These are phyloP conservation scores for Globisporangium okanoganense DNA, from an alignment of 352 stramenopile genomes.

Conservation along the genomic window DNA sequence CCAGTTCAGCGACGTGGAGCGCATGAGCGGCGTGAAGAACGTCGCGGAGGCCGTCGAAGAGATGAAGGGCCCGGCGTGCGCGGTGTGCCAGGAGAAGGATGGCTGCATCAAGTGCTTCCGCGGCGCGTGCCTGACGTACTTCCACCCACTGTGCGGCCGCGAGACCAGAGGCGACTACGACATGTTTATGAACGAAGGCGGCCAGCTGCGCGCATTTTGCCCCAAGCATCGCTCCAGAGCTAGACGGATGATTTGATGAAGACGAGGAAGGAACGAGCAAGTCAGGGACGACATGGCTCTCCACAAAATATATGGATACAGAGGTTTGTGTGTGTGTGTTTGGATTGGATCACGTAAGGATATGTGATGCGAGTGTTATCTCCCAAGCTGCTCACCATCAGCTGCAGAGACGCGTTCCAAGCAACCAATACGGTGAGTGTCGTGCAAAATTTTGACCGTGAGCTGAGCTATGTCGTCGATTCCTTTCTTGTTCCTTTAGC, in stretches of 20 bases:
- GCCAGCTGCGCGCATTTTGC: conserved; percentile 79
- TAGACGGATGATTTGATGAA: conserved; percentile 20
- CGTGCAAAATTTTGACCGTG: neutral
- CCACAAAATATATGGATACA: conserved; percentile 11
- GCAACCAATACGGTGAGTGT: neutral
- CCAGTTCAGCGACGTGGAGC: conserved; percentile 82
- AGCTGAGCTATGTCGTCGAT: neutral
- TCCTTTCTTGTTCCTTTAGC: neutral
- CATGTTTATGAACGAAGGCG: conserved; percentile 90
- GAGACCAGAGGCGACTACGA: conserved; percentile 77
- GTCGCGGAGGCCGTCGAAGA: conserved; percentile 62
- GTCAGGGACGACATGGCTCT: neutral
- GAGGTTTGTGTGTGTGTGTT: conserved; percentile 4
- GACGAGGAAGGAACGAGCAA: neutral
- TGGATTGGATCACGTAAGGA: neutral
- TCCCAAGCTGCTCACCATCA: neutral
- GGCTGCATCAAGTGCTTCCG: conserved; percentile 87
- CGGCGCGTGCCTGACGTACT: conserved; percentile 55
- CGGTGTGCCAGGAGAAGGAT: conserved; percentile 57
- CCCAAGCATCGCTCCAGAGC: conserved; percentile 64
- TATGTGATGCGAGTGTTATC: neutral
- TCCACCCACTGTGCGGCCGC: conserved; percentile 82
- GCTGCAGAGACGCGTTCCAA: neutral
- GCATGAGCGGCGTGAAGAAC: conserved; percentile 78
- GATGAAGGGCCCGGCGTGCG: conserved; percentile 57